Evolutionary conservation across 805 yeast species (phyloP).

Genomic region (Candida yuanshanica): DNA sequence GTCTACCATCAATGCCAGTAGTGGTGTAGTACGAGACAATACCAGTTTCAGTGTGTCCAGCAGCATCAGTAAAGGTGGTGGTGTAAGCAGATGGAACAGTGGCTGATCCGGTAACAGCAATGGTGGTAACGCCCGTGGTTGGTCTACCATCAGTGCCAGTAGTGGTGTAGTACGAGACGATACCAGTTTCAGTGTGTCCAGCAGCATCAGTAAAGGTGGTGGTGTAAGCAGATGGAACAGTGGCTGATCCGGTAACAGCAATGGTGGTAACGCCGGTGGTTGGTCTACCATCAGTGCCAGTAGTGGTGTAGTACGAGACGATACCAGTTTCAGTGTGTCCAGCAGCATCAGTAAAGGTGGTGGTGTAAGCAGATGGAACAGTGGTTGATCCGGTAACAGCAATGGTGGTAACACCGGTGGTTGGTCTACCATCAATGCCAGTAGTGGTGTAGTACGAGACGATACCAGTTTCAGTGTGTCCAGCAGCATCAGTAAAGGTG

Average conservation of each 20-base stretch:
- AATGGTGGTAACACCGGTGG: slow-evolving; percentile 6
- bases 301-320: slow-evolving; percentile 2
- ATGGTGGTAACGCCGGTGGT: neutral
- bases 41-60: slow-evolving; percentile 3
- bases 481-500: slow-evolving; percentile 1
- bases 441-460: slow-evolving; percentile 6
- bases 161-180: slow-evolving; percentile 2
- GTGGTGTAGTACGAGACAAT: slow-evolving; percentile 4
- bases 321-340: neutral
- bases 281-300: neutral
- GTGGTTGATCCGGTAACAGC: neutral
- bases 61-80: slow-evolving; percentile 1
- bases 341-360: neutral
- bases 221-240: slow-evolving; percentile 2
- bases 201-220: slow-evolving; percentile 3
- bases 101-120: neutral
- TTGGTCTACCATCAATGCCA: neutral
- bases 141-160: slow-evolving; percentile 1
- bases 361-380: slow-evolving; percentile 1
- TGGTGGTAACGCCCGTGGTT: slow-evolving; percentile 1
- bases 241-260: neutral
- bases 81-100: neutral
- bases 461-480: slow-evolving; percentile 5
- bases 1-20: slow-evolving; percentile 3
- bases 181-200: slow-evolving; percentile 1